phyloP scores from a whole-genome alignment of 139 green algal genomes.

The Chlamydomonas sp. region DNA sequence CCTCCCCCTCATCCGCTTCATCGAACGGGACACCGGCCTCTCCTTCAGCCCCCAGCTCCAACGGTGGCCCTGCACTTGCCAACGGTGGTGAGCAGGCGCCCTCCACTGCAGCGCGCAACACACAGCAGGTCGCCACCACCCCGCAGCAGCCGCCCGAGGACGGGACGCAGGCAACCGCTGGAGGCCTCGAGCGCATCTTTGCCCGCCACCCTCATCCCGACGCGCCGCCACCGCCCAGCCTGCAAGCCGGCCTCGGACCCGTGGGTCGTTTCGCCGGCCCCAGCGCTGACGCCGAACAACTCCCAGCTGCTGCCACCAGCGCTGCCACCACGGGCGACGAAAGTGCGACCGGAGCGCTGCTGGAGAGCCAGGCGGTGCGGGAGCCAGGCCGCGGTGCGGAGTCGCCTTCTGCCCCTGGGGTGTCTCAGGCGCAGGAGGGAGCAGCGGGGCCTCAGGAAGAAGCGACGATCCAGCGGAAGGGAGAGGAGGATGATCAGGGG shows the following conservation, averaged over 20 bases:
- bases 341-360: background rate
- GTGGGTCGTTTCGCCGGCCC: background rate
- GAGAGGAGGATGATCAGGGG: too few relatives aligned
- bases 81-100: background rate
- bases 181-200: slow-evolving; percentile 1
- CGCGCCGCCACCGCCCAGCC: too few relatives aligned
- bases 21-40: background rate
- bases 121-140: too few relatives aligned
- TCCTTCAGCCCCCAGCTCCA: background rate
- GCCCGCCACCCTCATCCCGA: background rate
- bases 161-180: background rate
- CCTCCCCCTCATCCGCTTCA: too few relatives aligned
- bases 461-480: background rate
- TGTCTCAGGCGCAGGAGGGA: too few relatives aligned
- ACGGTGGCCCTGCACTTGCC: background rate
- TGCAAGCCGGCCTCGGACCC: background rate
- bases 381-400: too few relatives aligned
- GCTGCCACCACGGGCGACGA: background rate
- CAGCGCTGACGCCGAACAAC: too few relatives aligned
- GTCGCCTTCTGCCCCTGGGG: too few relatives aligned
- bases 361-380: too few relatives aligned
- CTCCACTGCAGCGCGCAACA: background rate
- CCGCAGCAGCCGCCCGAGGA: too few relatives aligned
- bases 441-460: background rate
- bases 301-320: background rate